These are phyloP conservation scores for Metschnikowia drakensbergensis DNA, from an alignment of 805 yeast genomes.

Conservation along the genomic window DNA sequence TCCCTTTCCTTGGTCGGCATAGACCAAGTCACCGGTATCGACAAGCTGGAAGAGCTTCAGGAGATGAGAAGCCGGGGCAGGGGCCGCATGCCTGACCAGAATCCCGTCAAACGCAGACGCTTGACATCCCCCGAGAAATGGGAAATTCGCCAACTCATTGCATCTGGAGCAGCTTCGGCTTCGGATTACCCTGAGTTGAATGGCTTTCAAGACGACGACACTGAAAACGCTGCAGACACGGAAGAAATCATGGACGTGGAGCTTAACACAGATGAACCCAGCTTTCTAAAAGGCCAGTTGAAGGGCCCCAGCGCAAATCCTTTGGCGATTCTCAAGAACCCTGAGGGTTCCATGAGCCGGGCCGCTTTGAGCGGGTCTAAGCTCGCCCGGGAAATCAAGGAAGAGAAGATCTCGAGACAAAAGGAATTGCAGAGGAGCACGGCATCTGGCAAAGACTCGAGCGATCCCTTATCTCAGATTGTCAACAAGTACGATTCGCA, in stretches of 20 bases:
- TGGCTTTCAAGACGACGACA: slow-evolving; percentile 20
- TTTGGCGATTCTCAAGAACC: slow-evolving; percentile 58
- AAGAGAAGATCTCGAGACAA: slow-evolving; percentile 48
- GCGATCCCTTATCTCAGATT: slow-evolving; percentile 9
- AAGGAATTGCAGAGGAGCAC: slow-evolving; percentile 42
- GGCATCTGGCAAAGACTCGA: slow-evolving; percentile 6
- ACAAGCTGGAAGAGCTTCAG: slow-evolving; percentile 22
- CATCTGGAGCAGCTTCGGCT: slow-evolving; percentile 69
- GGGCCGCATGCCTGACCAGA: slow-evolving; percentile 3
- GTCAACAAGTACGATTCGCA: slow-evolving; percentile 9
- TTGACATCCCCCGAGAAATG: slow-evolving; percentile 84
- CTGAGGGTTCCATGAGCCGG: slow-evolving; percentile 74
- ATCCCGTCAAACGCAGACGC: slow-evolving; percentile 30
- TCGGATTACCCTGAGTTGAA: slow-evolving; percentile 64
- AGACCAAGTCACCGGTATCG: slow-evolving; percentile 65
- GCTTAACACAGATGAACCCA: slow-evolving; percentile 63
- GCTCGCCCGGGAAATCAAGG: slow-evolving; percentile 61
- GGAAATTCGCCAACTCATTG: slow-evolving; percentile 81
- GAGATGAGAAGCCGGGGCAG: slow-evolving; percentile 14
- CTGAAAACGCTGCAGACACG: slow-evolving; percentile 22
- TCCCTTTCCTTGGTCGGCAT: slow-evolving; percentile 66
- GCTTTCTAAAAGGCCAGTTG: slow-evolving; percentile 60
- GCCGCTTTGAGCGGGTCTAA: slow-evolving; percentile 75
- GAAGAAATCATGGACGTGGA: slow-evolving; percentile 67
- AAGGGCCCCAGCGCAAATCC: slow-evolving; percentile 40